These are phyloP conservation scores for Achaetomium macrosporum DNA, from an alignment of 2,329 filamentous ascomycete genomes.

Conservation along the genomic window DNA sequence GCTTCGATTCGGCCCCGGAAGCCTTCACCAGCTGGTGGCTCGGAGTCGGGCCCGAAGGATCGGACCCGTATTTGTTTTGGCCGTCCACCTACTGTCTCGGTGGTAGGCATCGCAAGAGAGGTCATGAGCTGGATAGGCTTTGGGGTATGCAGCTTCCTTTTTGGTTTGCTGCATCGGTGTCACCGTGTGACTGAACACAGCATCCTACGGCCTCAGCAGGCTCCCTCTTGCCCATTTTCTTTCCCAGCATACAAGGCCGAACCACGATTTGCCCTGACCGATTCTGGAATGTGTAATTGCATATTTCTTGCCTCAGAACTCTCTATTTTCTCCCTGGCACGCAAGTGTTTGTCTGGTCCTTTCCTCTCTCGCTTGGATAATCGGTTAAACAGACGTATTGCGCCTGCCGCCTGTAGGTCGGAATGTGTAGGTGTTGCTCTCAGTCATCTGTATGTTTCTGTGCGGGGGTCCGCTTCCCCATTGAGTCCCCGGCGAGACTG, in stretches of 20 bases:
- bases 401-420: not conserved
- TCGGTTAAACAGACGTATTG: not conserved
- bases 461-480: too few species aligned
- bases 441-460: too few species aligned
- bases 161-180: not conserved
- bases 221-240: too few species aligned
- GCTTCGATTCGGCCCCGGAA: not conserved
- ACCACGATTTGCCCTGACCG: too few species aligned
- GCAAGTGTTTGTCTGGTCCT: not conserved
- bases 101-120: not conserved
- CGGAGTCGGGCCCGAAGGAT: not conserved
- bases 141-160: too few species aligned
- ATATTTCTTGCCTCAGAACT: not conserved
- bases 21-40: not conserved
- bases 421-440: too few species aligned
- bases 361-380: not conserved
- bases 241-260: too few species aligned
- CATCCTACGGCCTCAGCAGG: not conserved
- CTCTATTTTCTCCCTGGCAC: not conserved
- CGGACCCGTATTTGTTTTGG: not conserved
- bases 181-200: conserved; percentile 1
- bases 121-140: too few species aligned
- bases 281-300: too few species aligned
- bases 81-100: not conserved
- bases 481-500: too few species aligned